A percentile compares a stretch with the other conserved stretches of the same genome.
These are phyloP conservation scores for Saitozyma sp. DNA, from an alignment of 768 basidiomycete species.

Conservation along the genomic window DNA sequence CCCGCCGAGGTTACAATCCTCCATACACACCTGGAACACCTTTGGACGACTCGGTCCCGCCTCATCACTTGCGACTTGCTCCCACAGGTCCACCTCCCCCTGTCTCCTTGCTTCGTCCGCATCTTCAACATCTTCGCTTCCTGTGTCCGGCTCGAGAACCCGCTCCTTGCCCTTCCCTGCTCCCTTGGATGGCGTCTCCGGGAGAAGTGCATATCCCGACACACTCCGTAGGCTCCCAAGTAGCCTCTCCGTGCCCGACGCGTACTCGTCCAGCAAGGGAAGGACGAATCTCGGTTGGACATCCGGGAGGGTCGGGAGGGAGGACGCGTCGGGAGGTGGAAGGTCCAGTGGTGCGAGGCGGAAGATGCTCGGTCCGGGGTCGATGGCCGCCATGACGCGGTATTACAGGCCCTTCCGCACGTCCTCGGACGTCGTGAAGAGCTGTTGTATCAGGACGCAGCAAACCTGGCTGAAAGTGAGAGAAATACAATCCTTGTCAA, in stretches of 20 bases:
- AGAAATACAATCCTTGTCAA: no score
- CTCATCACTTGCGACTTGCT: neutral
- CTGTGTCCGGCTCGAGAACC: neutral
- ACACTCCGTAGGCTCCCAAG: slow-evolving; percentile 11
- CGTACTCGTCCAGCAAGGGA: slow-evolving; percentile 28
- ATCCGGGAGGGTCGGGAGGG: slow-evolving; percentile 4
- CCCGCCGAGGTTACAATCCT: neutral
- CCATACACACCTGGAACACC: slow-evolving; percentile 10
- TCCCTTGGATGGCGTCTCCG: neutral
- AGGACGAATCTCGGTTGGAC: slow-evolving; percentile 21
- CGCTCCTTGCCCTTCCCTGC: slow-evolving; percentile 4
- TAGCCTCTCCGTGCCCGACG: slow-evolving; percentile 27
- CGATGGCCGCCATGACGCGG: neutral
- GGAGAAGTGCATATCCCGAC: no score
- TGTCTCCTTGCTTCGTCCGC: slow-evolving; percentile 1
- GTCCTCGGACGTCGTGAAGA: no score
- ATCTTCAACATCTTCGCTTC: neutral
- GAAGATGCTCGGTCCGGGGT: neutral
- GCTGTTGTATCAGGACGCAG: no score
- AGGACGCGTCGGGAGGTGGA: neutral
- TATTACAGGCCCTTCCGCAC: no score
- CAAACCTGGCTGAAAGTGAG: no score
- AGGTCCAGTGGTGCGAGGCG: neutral
- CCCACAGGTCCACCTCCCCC: neutral
- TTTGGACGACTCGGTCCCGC: slow-evolving; percentile 13